Evolutionary conservation across 2,329 filamentous ascomycete genomes (phyloP).

Genomic region (Calonectria montana): DNA sequence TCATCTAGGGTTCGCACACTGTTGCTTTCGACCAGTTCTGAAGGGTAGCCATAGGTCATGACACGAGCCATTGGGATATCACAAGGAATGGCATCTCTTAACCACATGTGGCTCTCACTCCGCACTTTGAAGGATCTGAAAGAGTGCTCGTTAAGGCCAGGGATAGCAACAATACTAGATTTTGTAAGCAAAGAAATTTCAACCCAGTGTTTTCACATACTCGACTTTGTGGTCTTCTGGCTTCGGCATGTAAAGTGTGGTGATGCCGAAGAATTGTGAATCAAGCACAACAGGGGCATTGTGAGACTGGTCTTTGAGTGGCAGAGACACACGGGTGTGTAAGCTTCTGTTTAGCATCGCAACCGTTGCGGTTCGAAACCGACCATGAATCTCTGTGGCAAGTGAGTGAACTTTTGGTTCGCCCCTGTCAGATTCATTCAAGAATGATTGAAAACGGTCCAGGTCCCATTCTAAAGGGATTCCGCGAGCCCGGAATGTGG

Average conservation of each 20-base stretch:
- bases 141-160: neutral
- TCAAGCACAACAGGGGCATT: neutral
- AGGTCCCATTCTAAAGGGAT: neutral
- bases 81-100: neutral
- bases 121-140: neutral
- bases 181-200: neutral
- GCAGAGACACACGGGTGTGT: neutral
- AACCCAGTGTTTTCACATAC: neutral
- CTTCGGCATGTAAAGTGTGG: neutral
- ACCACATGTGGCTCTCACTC: neutral
- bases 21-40: neutral
- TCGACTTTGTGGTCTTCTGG: neutral
- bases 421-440: neutral
- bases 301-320: neutral
- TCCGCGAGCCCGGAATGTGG: neutral
- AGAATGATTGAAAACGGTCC: neutral
- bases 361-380: neutral
- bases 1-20: neutral
- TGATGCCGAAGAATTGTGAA: neutral
- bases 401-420: neutral
- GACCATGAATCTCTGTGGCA: neutral
- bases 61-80: neutral
- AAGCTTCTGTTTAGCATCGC: neutral
- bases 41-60: neutral
- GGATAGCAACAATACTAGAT: neutral